A percentile compares a stretch with the other conserved stretches of the same genome.
These are phyloP conservation scores for Paramarasmius palmivorus DNA, from an alignment of 1,284 basidiomycete genomes.

Conservation along the genomic window DNA sequence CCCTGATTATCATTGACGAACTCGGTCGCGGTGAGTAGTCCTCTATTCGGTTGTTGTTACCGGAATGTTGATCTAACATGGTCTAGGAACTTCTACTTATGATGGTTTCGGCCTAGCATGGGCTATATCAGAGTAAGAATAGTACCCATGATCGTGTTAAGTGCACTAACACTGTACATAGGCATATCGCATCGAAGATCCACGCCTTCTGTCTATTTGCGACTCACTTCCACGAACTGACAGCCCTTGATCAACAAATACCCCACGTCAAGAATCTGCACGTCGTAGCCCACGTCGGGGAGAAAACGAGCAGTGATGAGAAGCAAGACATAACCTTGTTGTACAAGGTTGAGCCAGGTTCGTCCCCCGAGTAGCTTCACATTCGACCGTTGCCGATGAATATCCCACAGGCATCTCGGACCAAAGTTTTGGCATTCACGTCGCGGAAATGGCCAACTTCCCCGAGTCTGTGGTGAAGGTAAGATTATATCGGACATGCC, in stretches of 20 bases:
- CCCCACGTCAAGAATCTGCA: slow-evolving; percentile 92
- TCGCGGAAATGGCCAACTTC: slow-evolving; percentile 95
- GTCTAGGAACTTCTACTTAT: slow-evolving; percentile 92
- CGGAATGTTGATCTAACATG: slow-evolving; percentile 1
- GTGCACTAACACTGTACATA: slow-evolving; percentile 31
- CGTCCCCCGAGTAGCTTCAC: slow-evolving; percentile 19
- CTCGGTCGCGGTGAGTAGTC: slow-evolving; percentile 77
- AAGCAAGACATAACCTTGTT: slow-evolving; percentile 90
- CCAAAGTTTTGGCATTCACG: slow-evolving; percentile 98
- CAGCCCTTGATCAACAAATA: slow-evolving; percentile 86
- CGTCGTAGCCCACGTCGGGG: slow-evolving; percentile 90
- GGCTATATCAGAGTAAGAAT: slow-evolving; percentile 92
- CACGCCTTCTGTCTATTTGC: slow-evolving; percentile 95
- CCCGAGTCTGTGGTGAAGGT: slow-evolving; percentile 93
- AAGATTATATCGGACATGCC: slow-evolving; percentile 16
- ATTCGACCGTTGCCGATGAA: neutral
- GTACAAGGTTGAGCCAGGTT: slow-evolving; percentile 95
- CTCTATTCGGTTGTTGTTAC: neutral
- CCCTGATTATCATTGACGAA: slow-evolving; percentile 98
- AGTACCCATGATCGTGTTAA: neutral
- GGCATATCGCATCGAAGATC: slow-evolving; percentile 91
- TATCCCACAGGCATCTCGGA: slow-evolving; percentile 74
- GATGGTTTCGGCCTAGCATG: slow-evolving; percentile 99
- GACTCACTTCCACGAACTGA: slow-evolving; percentile 98
- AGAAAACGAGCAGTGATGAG: slow-evolving; percentile 53